Evolutionary conservation across 106 monocot species (phyloP), one percentile per base, ranked within the genome.

Genomic region (Dendrobium chrysotoxum): DNA sequence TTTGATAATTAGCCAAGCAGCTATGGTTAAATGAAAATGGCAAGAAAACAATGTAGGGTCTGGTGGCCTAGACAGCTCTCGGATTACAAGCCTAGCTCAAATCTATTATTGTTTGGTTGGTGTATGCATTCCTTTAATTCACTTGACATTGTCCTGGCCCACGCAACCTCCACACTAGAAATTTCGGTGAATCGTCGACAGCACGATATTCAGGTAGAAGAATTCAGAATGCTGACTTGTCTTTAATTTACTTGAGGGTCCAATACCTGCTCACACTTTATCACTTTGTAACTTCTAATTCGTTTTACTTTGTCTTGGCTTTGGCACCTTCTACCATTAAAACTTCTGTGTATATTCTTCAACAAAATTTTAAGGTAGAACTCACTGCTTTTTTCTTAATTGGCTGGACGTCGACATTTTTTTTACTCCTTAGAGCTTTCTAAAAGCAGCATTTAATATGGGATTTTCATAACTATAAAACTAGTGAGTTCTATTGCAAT

Each of bases 71-170:
- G 83, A 75, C 80, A 83, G 12, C 80, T 87, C 35, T 78, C 55
- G 42, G 55, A 47, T 53, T 30, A 72, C 39, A 50, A 86, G 7
- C 87, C 82, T 3, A 45, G 46, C 15, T 53, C 74, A 7, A 64
- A 70, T 31, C 57, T 83, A 16, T 61, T 94, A 38, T 80, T 96
- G 53, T 93, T 96, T 75, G 96, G 96, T 1, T 96, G 96, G 96
- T 83, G 25, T 46, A 79, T 96, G 23, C 4, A 76, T 82, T 83
- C 84, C 20, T 46, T 53, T 1, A 85, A 75, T 70, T 80, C 89
- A n/a, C 9, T 89, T 20, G 92, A 96, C 41, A 70, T 92, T 53
- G 92, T 96, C 2, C 78, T 96, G 7, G 90, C 89, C 46, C 38
- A 77, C 21, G 88, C 83, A 21, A 64, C 77, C 78, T 78, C 91